Percentiles rank a stretch among this genome's conserved stretches.
Evolutionary conservation across 352 stramenopile genomes (phyloP).

Genomic region (Globisporangium solare): DNA sequence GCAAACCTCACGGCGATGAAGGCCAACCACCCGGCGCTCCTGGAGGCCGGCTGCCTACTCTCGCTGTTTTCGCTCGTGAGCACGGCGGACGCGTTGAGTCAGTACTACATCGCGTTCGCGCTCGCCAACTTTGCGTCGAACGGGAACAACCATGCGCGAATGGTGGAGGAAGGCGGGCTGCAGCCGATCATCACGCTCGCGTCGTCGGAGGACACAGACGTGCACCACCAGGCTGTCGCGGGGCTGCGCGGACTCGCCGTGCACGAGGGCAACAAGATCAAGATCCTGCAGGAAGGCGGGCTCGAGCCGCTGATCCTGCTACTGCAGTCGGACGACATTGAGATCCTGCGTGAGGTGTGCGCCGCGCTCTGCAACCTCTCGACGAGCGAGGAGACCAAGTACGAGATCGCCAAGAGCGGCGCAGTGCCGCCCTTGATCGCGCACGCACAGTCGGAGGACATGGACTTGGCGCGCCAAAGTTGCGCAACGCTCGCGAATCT

Average conservation of each 20-base stretch:
- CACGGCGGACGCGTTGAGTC: constrained; percentile 87
- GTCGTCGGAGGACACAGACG: constrained; percentile 88
- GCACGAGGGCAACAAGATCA: constrained; percentile 91
- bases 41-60: constrained; percentile 89
- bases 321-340: too few relatives aligned
- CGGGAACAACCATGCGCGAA: constrained; percentile 87
- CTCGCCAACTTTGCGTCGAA: constrained; percentile 95
- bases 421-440: constrained; percentile 87
- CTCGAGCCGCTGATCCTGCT: too few relatives aligned
- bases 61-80: constrained; percentile 93
- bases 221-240: constrained; percentile 93
- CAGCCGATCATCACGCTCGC: constrained; percentile 94
- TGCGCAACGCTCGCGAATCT: constrained; percentile 94
- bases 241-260: constrained; percentile 92
- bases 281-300: constrained; percentile 96
- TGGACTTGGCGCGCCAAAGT: constrained; percentile 86
- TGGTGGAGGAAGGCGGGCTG: constrained; percentile 94
- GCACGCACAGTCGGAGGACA: constrained; percentile 92
- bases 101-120: constrained; percentile 94
- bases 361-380: constrained; percentile 95
- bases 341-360: constrained; percentile 76
- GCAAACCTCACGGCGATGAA: constrained; percentile 95
- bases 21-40: constrained; percentile 90
- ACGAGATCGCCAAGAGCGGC: constrained; percentile 94
- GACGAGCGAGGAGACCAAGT: constrained; percentile 95